Evolutionary conservation across 805 yeast species (phyloP).

Genomic region (Saturnispora saitoi): DNA sequence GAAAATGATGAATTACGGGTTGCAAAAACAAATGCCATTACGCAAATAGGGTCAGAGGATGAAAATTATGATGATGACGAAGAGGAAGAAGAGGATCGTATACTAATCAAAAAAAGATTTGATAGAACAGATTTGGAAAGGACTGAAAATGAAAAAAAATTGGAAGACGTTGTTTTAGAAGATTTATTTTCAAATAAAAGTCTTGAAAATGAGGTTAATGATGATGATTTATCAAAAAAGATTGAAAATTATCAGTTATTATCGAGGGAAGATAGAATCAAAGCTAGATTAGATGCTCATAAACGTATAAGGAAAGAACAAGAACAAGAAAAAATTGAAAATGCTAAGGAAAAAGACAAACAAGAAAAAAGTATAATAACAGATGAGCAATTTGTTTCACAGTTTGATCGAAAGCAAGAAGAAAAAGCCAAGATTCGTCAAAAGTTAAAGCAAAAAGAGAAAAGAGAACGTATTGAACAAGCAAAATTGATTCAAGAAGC

Average conservation of each 20-base stretch:
- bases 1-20: conserved; percentile 1
- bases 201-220: too few relatives aligned
- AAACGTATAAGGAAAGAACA: conserved; percentile 8
- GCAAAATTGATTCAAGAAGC: conserved; percentile 9
- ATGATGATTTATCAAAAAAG: neutral
- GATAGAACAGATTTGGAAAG: neutral
- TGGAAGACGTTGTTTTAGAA: neutral
- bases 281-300: conserved; percentile 17
- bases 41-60: conserved; percentile 1
- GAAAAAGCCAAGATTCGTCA: neutral
- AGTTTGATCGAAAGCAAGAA: conserved; percentile 8
- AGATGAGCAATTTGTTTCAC: conserved; percentile 1
- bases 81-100: conserved; percentile 2
- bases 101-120: neutral
- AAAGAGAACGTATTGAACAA: conserved; percentile 5
- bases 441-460: conserved; percentile 1
- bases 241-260: conserved; percentile 18
- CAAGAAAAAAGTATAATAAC: conserved; percentile 2
- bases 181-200: neutral
- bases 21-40: conserved; percentile 5
- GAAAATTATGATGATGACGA: conserved; percentile 4
- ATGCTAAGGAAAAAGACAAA: neutral
- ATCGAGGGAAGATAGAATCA: conserved; percentile 24
- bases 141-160: neutral
- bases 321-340: neutral